Percentiles rank a stretch among this genome's conserved stretches.
Evolutionary conservation across 164 flowering plant species (phyloP).

Genomic region (Nymphaea thermarum): DNA sequence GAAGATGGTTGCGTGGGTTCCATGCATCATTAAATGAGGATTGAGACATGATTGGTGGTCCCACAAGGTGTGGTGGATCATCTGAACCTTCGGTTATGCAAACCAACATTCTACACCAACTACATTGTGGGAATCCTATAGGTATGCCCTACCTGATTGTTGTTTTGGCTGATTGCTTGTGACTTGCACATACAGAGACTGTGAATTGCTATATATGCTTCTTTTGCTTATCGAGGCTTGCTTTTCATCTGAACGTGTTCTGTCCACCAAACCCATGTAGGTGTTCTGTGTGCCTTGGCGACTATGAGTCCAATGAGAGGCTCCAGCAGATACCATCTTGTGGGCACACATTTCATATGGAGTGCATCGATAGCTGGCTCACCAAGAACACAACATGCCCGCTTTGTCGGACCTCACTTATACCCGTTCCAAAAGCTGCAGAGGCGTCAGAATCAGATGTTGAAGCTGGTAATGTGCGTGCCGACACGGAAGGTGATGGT

Average conservation of each 20-base stretch:
- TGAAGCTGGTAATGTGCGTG: background rate
- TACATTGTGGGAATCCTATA: background rate
- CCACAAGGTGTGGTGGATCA: background rate
- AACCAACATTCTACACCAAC: background rate
- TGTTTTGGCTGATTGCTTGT: background rate
- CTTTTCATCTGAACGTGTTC: background rate
- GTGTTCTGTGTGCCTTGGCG: conserved; percentile 82
- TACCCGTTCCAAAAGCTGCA: conserved; percentile 16
- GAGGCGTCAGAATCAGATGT: background rate
- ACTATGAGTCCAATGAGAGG: conserved; percentile 65
- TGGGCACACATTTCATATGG: conserved; percentile 77
- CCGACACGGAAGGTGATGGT: background rate
- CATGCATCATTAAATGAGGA: background rate
- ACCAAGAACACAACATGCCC: conserved; percentile 55
- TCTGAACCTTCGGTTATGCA: background rate
- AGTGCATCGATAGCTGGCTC: conserved; percentile 66
- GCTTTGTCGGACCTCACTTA: conserved; percentile 56
- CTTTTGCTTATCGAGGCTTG: background rate
- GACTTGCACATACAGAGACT: background rate
- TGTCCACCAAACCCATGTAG: conserved; percentile 18
- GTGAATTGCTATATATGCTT: background rate
- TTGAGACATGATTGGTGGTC: background rate
- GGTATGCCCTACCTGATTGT: background rate
- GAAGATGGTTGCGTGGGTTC: background rate
- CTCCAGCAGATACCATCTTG: conserved; percentile 83